phyloP scores from a whole-genome alignment of 495 filamentous ascomycete genomes.

The Tuber calosporum region DNA sequence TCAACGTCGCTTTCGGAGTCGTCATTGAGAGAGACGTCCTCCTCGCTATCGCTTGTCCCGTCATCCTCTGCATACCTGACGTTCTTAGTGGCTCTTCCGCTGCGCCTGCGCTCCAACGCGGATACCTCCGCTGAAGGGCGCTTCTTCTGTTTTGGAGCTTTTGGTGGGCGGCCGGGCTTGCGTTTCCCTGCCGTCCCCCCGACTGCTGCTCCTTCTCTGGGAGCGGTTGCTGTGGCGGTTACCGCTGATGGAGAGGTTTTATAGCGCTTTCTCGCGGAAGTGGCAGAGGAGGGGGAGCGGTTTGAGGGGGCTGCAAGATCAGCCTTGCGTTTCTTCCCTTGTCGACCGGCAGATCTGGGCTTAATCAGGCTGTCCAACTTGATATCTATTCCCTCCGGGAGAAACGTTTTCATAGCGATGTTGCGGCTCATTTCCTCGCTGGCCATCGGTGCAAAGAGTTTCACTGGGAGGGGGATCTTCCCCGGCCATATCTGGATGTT shows the following conservation, averaged over 20 bases:
- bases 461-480: slow-evolving; percentile 70
- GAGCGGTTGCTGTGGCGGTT: slow-evolving; percentile 6
- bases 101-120: slow-evolving; percentile 42
- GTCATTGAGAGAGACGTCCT: slow-evolving; percentile 37
- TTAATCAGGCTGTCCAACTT: slow-evolving; percentile 52
- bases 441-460: slow-evolving; percentile 65
- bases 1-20: slow-evolving; percentile 46
- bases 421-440: slow-evolving; percentile 72
- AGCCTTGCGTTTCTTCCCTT: slow-evolving; percentile 49
- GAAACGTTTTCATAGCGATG: slow-evolving; percentile 73
- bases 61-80: slow-evolving; percentile 41
- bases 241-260: slow-evolving; percentile 10
- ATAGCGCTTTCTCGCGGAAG: slow-evolving; percentile 42
- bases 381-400: slow-evolving; percentile 70
- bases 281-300: slow-evolving; percentile 43
- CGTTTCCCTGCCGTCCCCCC: slow-evolving; percentile 18
- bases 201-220: slow-evolving; percentile 7
- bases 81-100: slow-evolving; percentile 43
- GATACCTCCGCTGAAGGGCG: slow-evolving; percentile 39
- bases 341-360: slow-evolving; percentile 18
- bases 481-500: slow-evolving; percentile 71
- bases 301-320: slow-evolving; percentile 39
- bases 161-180: slow-evolving; percentile 24
- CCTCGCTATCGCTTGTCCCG: slow-evolving; percentile 28
- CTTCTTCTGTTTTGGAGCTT: slow-evolving; percentile 43